Percentiles rank a stretch among this genome's conserved stretches.
These are phyloP conservation scores for Alternaria burnsii DNA, from an alignment of 2,329 filamentous ascomycete genomes.

Conservation along the genomic window DNA sequence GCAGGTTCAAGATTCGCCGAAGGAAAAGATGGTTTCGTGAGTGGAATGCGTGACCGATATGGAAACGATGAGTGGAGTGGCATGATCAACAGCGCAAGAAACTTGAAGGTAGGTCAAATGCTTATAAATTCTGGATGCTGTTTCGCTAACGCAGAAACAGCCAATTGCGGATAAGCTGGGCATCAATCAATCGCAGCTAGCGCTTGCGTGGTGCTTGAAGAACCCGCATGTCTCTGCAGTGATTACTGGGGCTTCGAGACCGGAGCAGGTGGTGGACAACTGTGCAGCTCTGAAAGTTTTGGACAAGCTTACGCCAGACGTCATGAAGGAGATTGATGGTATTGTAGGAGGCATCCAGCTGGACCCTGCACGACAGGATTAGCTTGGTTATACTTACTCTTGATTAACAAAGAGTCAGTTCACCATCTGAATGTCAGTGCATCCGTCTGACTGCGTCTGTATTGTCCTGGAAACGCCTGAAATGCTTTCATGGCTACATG, in stretches of 20 bases:
- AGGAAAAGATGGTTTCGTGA: constrained; percentile 65
- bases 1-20: constrained; percentile 66
- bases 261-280: constrained; percentile 47
- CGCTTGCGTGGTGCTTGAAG: constrained; percentile 49
- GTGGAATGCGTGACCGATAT: constrained; percentile 54
- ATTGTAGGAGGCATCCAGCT: constrained; percentile 38
- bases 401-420: background rate
- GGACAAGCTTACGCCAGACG: constrained; percentile 55
- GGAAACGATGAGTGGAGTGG: constrained; percentile 63
- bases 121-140: background rate
- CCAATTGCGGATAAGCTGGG: constrained; percentile 71
- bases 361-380: constrained; percentile 34
- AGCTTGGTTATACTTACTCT: constrained; percentile 1
- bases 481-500: background rate
- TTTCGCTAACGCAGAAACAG: constrained; percentile 21
- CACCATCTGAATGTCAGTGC: background rate
- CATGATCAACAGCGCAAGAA: constrained; percentile 66
- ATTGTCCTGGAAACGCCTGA: background rate
- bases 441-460: background rate
- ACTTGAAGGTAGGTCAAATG: constrained; percentile 38
- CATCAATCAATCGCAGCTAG: constrained; percentile 58
- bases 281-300: constrained; percentile 55
- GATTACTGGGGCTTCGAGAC: constrained; percentile 41
- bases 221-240: constrained; percentile 46
- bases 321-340: constrained; percentile 54